phyloP scores from a whole-genome alignment of 805 yeast species.

The Wickerhamomyces tratensis region DNA sequence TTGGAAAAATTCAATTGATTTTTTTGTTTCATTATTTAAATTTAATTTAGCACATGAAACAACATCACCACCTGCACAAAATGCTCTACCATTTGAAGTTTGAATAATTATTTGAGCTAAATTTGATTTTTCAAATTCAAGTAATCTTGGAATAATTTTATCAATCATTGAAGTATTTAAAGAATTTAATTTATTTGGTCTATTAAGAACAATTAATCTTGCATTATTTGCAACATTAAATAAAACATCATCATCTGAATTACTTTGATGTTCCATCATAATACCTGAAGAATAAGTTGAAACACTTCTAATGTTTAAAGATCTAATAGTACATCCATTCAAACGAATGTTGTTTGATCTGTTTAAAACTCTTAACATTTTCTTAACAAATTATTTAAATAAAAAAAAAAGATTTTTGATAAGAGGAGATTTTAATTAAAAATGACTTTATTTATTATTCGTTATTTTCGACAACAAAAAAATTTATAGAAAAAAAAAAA shows the following conservation, averaged over 20 bases:
- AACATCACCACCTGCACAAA: constrained; percentile 97
- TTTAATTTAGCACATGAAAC: constrained; percentile 64
- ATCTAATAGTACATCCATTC: too few species aligned
- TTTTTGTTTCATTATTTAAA: constrained; percentile 30
- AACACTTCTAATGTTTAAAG: too few species aligned
- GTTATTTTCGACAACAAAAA: too few species aligned
- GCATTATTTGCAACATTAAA: constrained; percentile 56
- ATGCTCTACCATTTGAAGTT: constrained; percentile 49
- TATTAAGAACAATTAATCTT: constrained; percentile 66
- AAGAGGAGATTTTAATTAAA: too few species aligned
- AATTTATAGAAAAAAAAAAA: too few species aligned
- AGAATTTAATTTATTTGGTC: constrained; percentile 80
- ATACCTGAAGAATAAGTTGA: too few species aligned
- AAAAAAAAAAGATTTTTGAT: too few species aligned
- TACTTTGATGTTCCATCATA: too few species aligned
- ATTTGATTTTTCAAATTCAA: constrained; percentile 67
- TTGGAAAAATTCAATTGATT: constrained; percentile 60
- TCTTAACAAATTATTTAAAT: too few species aligned
- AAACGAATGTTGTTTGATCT: too few species aligned
- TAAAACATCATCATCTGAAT: constrained; percentile 37
- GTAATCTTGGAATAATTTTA: constrained; percentile 60
- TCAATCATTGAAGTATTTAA: constrained; percentile 67
- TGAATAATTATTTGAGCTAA: constrained; percentile 58
- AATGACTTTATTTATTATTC: too few species aligned
- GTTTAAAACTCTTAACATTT: too few species aligned